phyloP scores from a whole-genome alignment of 257 asterid species.

The Agastache rugosa region DNA sequence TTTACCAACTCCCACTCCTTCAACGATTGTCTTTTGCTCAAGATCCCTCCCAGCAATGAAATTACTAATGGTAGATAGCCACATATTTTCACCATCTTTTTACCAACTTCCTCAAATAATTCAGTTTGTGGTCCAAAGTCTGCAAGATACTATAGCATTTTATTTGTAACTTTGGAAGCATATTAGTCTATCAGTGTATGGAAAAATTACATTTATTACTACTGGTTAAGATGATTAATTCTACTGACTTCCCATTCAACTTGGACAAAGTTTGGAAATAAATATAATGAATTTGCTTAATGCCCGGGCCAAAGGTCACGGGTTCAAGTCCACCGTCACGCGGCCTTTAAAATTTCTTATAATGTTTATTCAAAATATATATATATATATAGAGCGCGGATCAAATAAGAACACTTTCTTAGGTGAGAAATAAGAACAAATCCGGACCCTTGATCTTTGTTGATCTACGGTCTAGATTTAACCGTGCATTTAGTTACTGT shows the following conservation, averaged over 20 bases:
- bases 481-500: no score
- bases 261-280: neutral
- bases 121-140: neutral
- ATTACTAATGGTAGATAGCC: constrained; percentile 25
- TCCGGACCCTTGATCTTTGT: no score
- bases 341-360: no score
- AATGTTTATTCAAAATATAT: no score
- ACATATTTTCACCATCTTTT: constrained; percentile 6
- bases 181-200: neutral
- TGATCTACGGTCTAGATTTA: no score
- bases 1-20: constrained; percentile 24
- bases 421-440: no score
- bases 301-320: no score
- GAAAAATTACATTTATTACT: neutral
- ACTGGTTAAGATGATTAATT: neutral
- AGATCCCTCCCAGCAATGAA: constrained; percentile 25
- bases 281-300: neutral
- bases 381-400: no score
- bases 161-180: neutral
- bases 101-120: constrained; percentile 19
- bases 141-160: neutral
- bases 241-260: neutral
- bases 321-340: no score
- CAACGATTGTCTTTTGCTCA: neutral
- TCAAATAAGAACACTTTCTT: no score